Percentiles rank a stretch among this genome's conserved stretches.
Evolutionary conservation across 1,284 basidiomycete genomes (phyloP).

Genomic region (Paramarasmius palmivorus): DNA sequence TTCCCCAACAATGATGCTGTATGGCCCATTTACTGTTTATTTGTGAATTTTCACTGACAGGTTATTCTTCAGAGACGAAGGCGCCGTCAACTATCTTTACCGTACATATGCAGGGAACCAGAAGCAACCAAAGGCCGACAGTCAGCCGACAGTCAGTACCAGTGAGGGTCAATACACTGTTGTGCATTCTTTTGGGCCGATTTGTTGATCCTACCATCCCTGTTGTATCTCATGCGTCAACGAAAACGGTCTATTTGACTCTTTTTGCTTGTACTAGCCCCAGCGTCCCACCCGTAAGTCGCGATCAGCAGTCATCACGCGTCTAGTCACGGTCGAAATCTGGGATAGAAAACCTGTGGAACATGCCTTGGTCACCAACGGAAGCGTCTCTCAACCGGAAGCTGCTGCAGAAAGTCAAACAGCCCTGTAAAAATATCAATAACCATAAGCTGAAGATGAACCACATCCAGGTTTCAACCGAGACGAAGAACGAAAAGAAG

Average conservation of each 20-base stretch:
- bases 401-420: constrained; percentile 28
- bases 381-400: constrained; percentile 12
- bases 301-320: constrained; percentile 5
- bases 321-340: constrained; percentile 1
- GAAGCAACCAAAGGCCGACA: constrained; percentile 28
- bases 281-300: constrained; percentile 21
- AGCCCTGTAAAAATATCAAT: no score
- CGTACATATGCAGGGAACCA: constrained; percentile 37
- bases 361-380: constrained; percentile 13
- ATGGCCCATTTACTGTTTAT: not conserved
- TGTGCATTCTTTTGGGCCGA: constrained; percentile 32
- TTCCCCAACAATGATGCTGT: constrained; percentile 2
- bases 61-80: constrained; percentile 38
- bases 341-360: constrained; percentile 15
- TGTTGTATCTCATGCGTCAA: constrained; percentile 16
- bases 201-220: constrained; percentile 29
- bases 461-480: constrained; percentile 20
- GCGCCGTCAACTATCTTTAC: constrained; percentile 77
- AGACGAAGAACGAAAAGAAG: constrained; percentile 29
- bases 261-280: constrained; percentile 15
- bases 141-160: constrained; percentile 33
- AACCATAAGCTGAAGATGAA: constrained; percentile 19
- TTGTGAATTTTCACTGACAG: no score
- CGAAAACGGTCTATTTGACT: constrained; percentile 28
- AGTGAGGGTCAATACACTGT: constrained; percentile 40